phyloP scores from a whole-genome alignment of 495 filamentous ascomycete genomes.

The Rhypophila decipiens region DNA sequence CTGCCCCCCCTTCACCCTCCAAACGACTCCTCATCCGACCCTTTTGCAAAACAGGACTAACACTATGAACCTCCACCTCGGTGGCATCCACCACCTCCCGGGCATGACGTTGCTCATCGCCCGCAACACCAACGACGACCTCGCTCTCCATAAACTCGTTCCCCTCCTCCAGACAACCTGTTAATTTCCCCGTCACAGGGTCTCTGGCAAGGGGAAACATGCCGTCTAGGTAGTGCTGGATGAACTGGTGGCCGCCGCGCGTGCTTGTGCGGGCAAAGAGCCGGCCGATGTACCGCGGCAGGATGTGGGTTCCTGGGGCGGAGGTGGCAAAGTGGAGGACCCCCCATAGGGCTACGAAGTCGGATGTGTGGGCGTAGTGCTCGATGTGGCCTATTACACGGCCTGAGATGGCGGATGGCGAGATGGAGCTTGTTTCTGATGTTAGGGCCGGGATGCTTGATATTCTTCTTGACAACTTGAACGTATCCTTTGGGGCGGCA shows the following conservation, averaged over 20 bases:
- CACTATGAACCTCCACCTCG: constrained; percentile 27
- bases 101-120: constrained; percentile 28
- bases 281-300: constrained; percentile 65
- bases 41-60: constrained; percentile 14
- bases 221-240: constrained; percentile 72
- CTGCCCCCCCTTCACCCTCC: neutral
- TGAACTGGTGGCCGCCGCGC: constrained; percentile 64
- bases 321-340: constrained; percentile 60
- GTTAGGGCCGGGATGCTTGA: constrained; percentile 3
- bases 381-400: constrained; percentile 68
- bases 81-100: constrained; percentile 34
- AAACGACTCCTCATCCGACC: constrained; percentile 5
- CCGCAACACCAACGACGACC: constrained; percentile 34
- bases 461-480: neutral
- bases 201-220: constrained; percentile 61
- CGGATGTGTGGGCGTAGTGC: constrained; percentile 73
- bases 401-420: constrained; percentile 20
- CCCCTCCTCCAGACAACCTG: constrained; percentile 22
- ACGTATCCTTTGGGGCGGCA: neutral
- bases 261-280: constrained; percentile 59
- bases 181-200: constrained; percentile 20
- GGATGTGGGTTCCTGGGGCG: constrained; percentile 19
- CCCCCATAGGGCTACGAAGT: constrained; percentile 73
- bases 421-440: constrained; percentile 10
- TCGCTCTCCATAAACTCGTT: constrained; percentile 55